Evolutionary conservation across 768 basidiomycete species (phyloP).

Genomic region (Zangia roseola): DNA sequence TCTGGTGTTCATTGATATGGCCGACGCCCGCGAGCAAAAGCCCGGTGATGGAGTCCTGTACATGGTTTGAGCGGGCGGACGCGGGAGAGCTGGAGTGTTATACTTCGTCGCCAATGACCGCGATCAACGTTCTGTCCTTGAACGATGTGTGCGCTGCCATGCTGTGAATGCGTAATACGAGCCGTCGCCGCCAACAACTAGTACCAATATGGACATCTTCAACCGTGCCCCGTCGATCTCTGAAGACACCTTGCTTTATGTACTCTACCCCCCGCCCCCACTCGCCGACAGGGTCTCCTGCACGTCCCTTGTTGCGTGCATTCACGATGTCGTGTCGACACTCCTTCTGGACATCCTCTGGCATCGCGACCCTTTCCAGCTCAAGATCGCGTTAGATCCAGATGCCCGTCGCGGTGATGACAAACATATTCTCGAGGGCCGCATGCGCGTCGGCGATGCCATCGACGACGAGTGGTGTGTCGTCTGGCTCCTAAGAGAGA

Average conservation of each 20-base stretch:
- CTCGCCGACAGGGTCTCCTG: slow-evolving; percentile 58
- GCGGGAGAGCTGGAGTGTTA: slow-evolving; percentile 7
- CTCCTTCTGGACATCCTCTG: slow-evolving; percentile 67
- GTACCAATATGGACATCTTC: slow-evolving; percentile 62
- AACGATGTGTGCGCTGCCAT: slow-evolving; percentile 56
- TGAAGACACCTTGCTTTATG: slow-evolving; percentile 83
- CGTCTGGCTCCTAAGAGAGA: slow-evolving; percentile 83
- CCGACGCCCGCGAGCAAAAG: slow-evolving; percentile 94
- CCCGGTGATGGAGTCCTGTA: slow-evolving; percentile 94
- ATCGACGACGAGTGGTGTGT: slow-evolving; percentile 98
- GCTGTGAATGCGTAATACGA: slow-evolving; percentile 10
- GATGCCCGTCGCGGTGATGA: slow-evolving; percentile 31
- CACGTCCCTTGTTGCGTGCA: slow-evolving; percentile 66
- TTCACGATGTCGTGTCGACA: slow-evolving; percentile 53
- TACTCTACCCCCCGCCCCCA: slow-evolving; percentile 58
- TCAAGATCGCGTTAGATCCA: slow-evolving; percentile 58
- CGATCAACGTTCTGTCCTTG: slow-evolving; percentile 85
- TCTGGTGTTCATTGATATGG: slow-evolving; percentile 84
- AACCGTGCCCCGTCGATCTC: slow-evolving; percentile 74
- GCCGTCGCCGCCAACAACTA: too few species aligned
- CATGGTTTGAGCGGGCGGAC: slow-evolving; percentile 6
- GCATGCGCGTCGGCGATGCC: slow-evolving; percentile 90
- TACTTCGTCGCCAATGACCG: slow-evolving; percentile 98
- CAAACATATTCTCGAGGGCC: slow-evolving; percentile 71
- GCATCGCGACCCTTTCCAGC: slow-evolving; percentile 82